Evolutionary conservation across 495 filamentous ascomycete species (phyloP), one percentile per base, ranked within the genome.

Genomic region (Daldinia concentrica): DNA sequence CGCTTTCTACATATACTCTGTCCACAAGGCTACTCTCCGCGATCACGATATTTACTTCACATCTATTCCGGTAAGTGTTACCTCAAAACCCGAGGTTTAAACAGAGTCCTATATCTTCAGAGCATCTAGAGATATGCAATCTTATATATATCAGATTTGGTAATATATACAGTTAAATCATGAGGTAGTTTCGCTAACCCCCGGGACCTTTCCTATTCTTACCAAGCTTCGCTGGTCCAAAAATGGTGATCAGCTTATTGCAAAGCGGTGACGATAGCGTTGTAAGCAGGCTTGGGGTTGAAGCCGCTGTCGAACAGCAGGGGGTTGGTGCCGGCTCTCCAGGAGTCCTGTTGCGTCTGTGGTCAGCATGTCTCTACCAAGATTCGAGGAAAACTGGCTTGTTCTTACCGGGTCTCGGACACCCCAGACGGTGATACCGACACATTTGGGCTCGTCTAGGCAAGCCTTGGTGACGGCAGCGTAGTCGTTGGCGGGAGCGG

Each of bases 351-450:
- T 29, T 14, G 26, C 26, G 30, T 39, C 22, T 65, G 29, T n/a
- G 9, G 58, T 78, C 26, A 78, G 69, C 39, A 58, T 3, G 45
- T 9, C 14, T 69, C 19, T 51, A 12, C 14, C n/a, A 36, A 12
- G 29, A 19, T 6, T 59, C 8, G 45, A 12, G 17, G 17, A 34
- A 8, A 17, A 8, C 14, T 17, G 11, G 36, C 34, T 36, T 36
- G 34, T 41, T 76, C 83, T 81, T 76, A 89, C 89, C 26, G 78
- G 76, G 71, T 93, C 91, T 63, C 87, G 82, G 6, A 94, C 88
- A 75, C 91, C 91, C 91, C 91, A 94, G 36, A 90, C 89, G 17
- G 91, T 92, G 70, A 93, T 88, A 63, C 90, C 90, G 22, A 92
- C 85, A 76, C 91, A 93, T 77, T 88, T 90, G 9, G 82, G 66